Base-by-base conservation (phyloP, 1,284 basidiomycete species). In the Thecaphora thlaspeos region DNA sequence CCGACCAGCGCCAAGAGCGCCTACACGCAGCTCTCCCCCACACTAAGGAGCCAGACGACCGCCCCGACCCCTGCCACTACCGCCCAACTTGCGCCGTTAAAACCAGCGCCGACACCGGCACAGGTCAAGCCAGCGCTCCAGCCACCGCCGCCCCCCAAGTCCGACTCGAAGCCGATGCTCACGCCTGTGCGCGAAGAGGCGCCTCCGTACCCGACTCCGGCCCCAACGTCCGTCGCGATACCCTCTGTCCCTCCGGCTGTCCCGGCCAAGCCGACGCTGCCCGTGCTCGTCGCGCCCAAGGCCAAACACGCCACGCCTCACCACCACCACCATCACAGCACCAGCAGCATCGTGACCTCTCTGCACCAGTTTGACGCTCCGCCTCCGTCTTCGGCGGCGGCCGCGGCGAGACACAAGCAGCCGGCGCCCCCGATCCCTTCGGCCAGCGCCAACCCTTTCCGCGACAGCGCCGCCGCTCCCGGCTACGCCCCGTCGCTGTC, bases 241-340 rank as follows among this genome's bases (percentile, higher is more conserved):
- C 47, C 0, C 22, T 36, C 44, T 45, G 53, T 19, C 3, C 61
- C 65, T 19, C 65, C 65, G 7, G 55, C 58, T 11, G 65, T 68
- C 12, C 65, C 65, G 11, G 60, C 63, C 40, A 66, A 70, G 34
- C 59, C 64, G 18, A 54, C 59, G 48, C 56, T 61, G 61, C 65
- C 61, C 17, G 52, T 57, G 41, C 51, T 58, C 2, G 59, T 66
- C 17, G 62, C 62, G 17, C 63, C 63, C 38, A 61, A 61, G 28
- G 43, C 58, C 22, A 66, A 66, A 41, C 55, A 61, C 9, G 58
- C 59, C 28, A 55, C 55, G 18, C 63, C 58, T 22, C 60, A 60
- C 41, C 45, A 61, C 32, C 32, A 34, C 32, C 17, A 14, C 15
- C 10, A 34, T 15, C 5, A 11, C 26, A 28, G 26, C 26, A 15